These are phyloP conservation scores for Acanthamoeba culbertsoni DNA, from an alignment of 208 protist species.

Conservation along the genomic window DNA sequence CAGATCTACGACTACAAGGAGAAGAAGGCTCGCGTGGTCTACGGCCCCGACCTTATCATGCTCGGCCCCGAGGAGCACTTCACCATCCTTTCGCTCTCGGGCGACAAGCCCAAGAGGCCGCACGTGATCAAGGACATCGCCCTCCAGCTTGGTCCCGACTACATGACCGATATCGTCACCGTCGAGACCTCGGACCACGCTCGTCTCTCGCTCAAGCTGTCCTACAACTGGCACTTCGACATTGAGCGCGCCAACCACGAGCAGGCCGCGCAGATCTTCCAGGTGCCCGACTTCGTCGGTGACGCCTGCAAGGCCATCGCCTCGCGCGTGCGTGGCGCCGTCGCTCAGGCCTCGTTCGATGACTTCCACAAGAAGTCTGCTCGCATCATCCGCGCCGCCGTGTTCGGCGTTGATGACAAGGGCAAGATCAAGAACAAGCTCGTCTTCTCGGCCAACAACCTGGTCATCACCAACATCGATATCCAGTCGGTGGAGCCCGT, in stretches of 20 bases:
- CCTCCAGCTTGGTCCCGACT: conserved; percentile 94
- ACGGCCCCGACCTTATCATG: conserved; percentile 94
- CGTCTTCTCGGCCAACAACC: conserved; percentile 89
- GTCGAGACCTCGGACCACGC: conserved; percentile 97
- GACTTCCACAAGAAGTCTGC: conserved; percentile 95
- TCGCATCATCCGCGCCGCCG: conserved; percentile 92
- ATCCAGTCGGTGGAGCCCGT: conserved; percentile 94
- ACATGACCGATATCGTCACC: conserved; percentile 92
- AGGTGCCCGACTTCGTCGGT: conserved; percentile 96
- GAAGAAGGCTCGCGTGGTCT: conserved; percentile 89
- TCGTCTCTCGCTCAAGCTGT: conserved; percentile 90
- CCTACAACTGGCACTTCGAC: conserved; percentile 97
- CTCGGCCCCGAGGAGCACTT: conserved; percentile 95
- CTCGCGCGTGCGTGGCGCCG: conserved; percentile 92
- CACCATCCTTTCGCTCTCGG: conserved; percentile 92
- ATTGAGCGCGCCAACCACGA: conserved; percentile 76
- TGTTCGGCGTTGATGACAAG: conserved; percentile 90
- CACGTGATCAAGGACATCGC: conserved; percentile 91
- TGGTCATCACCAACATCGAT: conserved; percentile 94
- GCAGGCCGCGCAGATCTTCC: conserved; percentile 86
- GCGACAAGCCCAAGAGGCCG: conserved; percentile 87
- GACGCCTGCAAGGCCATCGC: conserved; percentile 97
- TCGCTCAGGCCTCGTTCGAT: conserved; percentile 93
- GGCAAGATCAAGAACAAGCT: conserved; percentile 81
- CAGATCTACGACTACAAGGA: conserved; percentile 95